These are phyloP conservation scores for Mycena metata DNA, from an alignment of 768 basidiomycete genomes.

Conservation along the genomic window DNA sequence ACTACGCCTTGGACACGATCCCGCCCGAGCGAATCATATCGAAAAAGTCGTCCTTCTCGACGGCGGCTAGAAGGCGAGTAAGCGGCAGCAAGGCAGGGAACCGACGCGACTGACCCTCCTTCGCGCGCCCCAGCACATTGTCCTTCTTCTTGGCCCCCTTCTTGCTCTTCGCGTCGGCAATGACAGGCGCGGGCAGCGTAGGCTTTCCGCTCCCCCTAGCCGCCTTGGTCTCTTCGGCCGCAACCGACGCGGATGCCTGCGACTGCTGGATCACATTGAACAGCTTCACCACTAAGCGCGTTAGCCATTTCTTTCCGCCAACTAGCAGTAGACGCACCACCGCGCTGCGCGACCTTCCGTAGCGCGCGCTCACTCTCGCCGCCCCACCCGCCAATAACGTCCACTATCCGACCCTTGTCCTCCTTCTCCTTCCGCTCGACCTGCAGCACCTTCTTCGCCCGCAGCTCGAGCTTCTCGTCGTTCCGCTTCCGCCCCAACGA, in stretches of 20 bases:
- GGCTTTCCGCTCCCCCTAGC: slow-evolving; percentile 81
- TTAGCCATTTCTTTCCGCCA: not conserved
- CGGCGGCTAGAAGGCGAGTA: slow-evolving; percentile 54
- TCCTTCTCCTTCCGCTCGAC: slow-evolving; percentile 82
- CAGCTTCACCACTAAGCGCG: slow-evolving; percentile 76
- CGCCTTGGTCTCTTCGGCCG: slow-evolving; percentile 70
- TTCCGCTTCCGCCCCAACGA: slow-evolving; percentile 76
- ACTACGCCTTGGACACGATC: slow-evolving; percentile 77
- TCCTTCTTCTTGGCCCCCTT: slow-evolving; percentile 63
- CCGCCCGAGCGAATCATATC: slow-evolving; percentile 87
- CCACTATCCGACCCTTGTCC: slow-evolving; percentile 73
- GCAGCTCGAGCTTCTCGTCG: slow-evolving; percentile 80
- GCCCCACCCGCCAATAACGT: slow-evolving; percentile 92
- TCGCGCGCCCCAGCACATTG: slow-evolving; percentile 65
- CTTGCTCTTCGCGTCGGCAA: slow-evolving; percentile 58
- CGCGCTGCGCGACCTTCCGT: slow-evolving; percentile 88
- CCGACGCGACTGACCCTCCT: slow-evolving; percentile 64
- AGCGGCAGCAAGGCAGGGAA: slow-evolving; percentile 24
- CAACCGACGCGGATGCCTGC: slow-evolving; percentile 67
- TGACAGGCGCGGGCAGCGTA: slow-evolving; percentile 73
- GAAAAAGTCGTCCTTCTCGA: slow-evolving; percentile 83
- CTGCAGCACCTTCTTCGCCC: slow-evolving; percentile 79
- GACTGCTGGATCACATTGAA: slow-evolving; percentile 91
- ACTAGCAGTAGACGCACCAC: slow-evolving; percentile 63
- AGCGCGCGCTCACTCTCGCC: slow-evolving; percentile 82